Base-by-base conservation (phyloP, 495 filamentous ascomycete species). In the Pyrenopolyporus hunteri region DNA sequence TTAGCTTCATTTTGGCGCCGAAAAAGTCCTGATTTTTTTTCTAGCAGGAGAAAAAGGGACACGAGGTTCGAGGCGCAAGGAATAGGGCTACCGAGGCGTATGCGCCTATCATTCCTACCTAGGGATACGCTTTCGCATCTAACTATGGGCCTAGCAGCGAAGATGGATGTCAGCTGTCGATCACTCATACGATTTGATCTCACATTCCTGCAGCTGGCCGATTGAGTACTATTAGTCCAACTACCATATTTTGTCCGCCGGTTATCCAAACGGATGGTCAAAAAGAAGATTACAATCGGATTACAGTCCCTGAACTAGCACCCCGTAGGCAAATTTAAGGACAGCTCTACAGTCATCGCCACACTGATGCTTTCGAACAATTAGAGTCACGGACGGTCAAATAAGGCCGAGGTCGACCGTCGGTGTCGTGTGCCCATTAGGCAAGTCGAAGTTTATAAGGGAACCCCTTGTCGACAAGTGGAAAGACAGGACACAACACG, bases 111-210 rank as follows among this genome's bases (percentile, higher is more conserved):
- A 42, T 66, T 49, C 57, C 63, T 56, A 50, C 57, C 63, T 61
- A 49, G 52, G 57, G 52, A 66, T 57, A 31, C 46, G 20, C 46
- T 48, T 53, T 43, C 40, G 52, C 55, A 50, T 57, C 63, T 52
- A 61, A 66, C 51, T 48, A 35, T 56, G 57, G 51, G 39, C 28
- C 56, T 66, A 57, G 63, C 13, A 57, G 13, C 29, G 55, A 60
- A 65, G 48, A 54, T 65, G 51, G 56, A 36, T 66, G 63, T 61
- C 44, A 61, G 51, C 57, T 57, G 63, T 61, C 63, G 63, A 61
- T 66, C 63, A 46, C 63, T 66, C 63, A 61, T 66, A 61, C 57
- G 57, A 60, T 66, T 66, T 60, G 63, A 57, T 57, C 63, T 66
- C 51, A 57, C 57, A 57, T 47, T 66, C 57, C 57, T 61, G 57